Base-by-base conservation (phyloP, 306 rosid genomes). In the Gleditsia sinensis region DNA sequence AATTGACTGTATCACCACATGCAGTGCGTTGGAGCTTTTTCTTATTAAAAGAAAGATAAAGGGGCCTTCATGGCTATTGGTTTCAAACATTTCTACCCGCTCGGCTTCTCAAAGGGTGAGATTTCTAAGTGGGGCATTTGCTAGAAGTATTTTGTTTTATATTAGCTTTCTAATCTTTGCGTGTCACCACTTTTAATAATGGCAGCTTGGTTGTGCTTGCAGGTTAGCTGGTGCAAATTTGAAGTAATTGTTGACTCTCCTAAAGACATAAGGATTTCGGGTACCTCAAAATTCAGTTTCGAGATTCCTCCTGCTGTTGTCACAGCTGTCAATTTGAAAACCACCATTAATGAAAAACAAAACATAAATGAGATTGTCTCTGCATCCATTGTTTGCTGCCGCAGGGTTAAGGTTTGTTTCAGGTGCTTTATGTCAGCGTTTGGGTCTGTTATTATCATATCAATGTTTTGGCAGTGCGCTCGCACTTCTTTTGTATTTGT, bases 191-290 rank as follows among this genome's bases (percentile, higher is more conserved):
- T 74, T 66, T 78, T 69, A 67, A 69, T 48, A 37, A 37, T 73
- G 51, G 77, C 57, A 75, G 20, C 56, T 65, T 62, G 73, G 30
- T 75, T 83, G 67, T 75, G 40, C 67, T 76, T 43, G 49, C 88
- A 94, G 99, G 96, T 94, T 72, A 92, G 98, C 88, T 94, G 99
- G 96, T 94, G 97, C 92, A 90, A 94, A 83, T 94, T 90, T 83
- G 98, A 92, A 83, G 96, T 92, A 80, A 78, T 61, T 33, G 86
- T 90, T 73, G 90, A 86, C 75, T 83, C 86, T 77, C 88, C 99
- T 23, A 92, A 94, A 86, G 88, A 83, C 69, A 88, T 92, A 56
- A 75, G 63, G 60, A 68, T 71, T 78, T 85, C 89, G 75, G 43
- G 82, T 61, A 78, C 96, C 53, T 84, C 96, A 75, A 84, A 85